Conservation (phyloP, 352 stramenopile species). For the Phytophthora litchii region DNA sequence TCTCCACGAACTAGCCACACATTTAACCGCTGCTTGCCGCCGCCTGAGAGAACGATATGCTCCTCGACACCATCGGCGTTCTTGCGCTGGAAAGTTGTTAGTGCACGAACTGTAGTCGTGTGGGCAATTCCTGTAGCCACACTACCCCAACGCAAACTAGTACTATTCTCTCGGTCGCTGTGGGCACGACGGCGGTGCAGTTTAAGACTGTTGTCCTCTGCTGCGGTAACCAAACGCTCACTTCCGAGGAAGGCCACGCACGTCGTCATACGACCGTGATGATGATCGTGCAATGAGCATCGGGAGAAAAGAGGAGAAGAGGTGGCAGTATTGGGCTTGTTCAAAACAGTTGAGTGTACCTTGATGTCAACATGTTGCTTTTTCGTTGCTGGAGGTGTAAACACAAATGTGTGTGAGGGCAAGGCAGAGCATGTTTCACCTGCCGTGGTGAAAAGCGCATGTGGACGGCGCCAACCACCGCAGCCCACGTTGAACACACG, state of each 20-base stretch:
- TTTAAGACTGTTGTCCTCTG: slow-evolving; percentile 86
- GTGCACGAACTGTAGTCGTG: slow-evolving; percentile 79
- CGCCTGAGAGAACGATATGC: slow-evolving; percentile 71
- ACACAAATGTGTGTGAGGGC: slow-evolving; percentile 67
- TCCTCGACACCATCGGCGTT: slow-evolving; percentile 18
- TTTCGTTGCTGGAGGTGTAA: slow-evolving; percentile 58
- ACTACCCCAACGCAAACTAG: slow-evolving; percentile 40
- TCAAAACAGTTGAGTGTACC: slow-evolving; percentile 64
- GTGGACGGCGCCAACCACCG: slow-evolving; percentile 82
- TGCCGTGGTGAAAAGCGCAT: slow-evolving; percentile 49
- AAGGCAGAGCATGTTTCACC: slow-evolving; percentile 30
- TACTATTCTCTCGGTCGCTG: slow-evolving; percentile 5
- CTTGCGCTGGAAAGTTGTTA: slow-evolving; percentile 52
- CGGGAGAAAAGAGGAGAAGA: slow-evolving; percentile 23
- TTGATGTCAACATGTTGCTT: slow-evolving; percentile 63
- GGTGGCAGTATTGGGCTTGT: not conserved
- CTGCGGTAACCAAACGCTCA: slow-evolving; percentile 64
- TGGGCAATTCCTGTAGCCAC: slow-evolving; percentile 71
- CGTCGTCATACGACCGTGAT: slow-evolving; percentile 80
- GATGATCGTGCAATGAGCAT: slow-evolving; percentile 67
- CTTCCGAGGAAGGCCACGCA: slow-evolving; percentile 55
- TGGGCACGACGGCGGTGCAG: slow-evolving; percentile 46
- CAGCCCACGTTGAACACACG: slow-evolving; percentile 80
- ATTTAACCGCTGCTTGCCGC: slow-evolving; percentile 84
- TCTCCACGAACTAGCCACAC: slow-evolving; percentile 61